phyloP scores from a whole-genome alignment of 1,139 yeast species.

The Scheffersomyces illinoinensis region DNA sequence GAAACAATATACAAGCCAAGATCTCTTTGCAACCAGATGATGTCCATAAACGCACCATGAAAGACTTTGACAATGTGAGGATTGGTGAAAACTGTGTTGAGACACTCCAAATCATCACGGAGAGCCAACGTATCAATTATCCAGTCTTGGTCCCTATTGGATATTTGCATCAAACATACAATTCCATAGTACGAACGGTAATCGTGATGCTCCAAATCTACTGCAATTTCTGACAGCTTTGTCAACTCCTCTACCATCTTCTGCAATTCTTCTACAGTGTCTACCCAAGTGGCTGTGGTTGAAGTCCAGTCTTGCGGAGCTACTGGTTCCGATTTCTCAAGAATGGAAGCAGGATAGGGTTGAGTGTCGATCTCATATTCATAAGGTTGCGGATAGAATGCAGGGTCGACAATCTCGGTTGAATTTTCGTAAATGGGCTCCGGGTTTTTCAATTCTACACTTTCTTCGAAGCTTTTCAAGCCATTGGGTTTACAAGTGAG shows the following conservation, averaged over 20 bases:
- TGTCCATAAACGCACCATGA: slow-evolving; percentile 97
- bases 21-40: slow-evolving; percentile 95
- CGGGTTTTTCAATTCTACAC: slow-evolving; percentile 37
- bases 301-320: slow-evolving; percentile 65
- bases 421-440: slow-evolving; percentile 29
- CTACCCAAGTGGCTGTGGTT: slow-evolving; percentile 72
- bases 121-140: slow-evolving; percentile 76
- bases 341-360: slow-evolving; percentile 65
- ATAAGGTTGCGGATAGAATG: slow-evolving; percentile 82
- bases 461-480: slow-evolving; percentile 53
- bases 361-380: slow-evolving; percentile 69
- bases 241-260: slow-evolving; percentile 57
- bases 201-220: slow-evolving; percentile 98
- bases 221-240: slow-evolving; percentile 67
- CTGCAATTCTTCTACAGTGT: slow-evolving; percentile 50
- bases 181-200: slow-evolving; percentile 87
- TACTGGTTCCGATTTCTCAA: slow-evolving; percentile 50
- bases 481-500: slow-evolving; percentile 73
- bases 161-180: slow-evolving; percentile 91
- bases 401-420: slow-evolving; percentile 46
- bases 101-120: slow-evolving; percentile 64
- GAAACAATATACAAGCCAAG: slow-evolving; percentile 89
- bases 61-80: slow-evolving; percentile 82
- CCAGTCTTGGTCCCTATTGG: slow-evolving; percentile 79
- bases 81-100: slow-evolving; percentile 78